Conservation (phyloP, 2,329 filamentous ascomycete genomes). For the Phialophora macrospora region DNA sequence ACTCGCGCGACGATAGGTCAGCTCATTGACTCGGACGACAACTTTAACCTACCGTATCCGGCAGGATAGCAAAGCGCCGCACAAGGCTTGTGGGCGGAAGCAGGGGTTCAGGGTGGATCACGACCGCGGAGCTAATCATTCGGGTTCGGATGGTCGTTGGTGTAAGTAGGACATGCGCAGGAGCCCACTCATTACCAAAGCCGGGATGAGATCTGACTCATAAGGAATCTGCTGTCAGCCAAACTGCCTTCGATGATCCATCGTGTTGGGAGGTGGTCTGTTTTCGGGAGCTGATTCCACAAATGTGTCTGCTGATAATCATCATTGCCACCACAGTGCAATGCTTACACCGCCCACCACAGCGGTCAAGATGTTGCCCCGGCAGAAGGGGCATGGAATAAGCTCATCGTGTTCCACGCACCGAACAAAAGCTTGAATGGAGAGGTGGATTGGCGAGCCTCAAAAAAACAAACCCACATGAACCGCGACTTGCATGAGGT, state of each 20-base stretch:
- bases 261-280: neutral
- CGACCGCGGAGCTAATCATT: neutral
- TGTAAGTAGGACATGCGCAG: neutral
- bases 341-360: neutral
- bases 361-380: neutral
- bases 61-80: neutral
- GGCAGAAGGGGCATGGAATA: neutral
- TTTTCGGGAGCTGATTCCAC: neutral
- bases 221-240: neutral
- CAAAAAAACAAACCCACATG: too few relatives aligned
- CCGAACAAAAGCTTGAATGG: neutral
- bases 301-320: neutral
- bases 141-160: neutral
- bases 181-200: neutral
- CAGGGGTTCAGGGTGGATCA: neutral
- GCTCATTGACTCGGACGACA: neutral
- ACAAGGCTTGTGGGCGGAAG: neutral
- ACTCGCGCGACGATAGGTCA: conserved; percentile 3
- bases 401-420: neutral
- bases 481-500: neutral
- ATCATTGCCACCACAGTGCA: neutral
- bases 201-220: neutral
- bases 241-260: neutral
- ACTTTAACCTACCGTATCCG: neutral
- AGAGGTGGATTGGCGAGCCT: neutral